A percentile compares a stretch with the other conserved stretches of the same genome.
These are phyloP conservation scores for Dactylellina cionopaga DNA, from an alignment of 2,329 filamentous ascomycete genomes.

Conservation along the genomic window DNA sequence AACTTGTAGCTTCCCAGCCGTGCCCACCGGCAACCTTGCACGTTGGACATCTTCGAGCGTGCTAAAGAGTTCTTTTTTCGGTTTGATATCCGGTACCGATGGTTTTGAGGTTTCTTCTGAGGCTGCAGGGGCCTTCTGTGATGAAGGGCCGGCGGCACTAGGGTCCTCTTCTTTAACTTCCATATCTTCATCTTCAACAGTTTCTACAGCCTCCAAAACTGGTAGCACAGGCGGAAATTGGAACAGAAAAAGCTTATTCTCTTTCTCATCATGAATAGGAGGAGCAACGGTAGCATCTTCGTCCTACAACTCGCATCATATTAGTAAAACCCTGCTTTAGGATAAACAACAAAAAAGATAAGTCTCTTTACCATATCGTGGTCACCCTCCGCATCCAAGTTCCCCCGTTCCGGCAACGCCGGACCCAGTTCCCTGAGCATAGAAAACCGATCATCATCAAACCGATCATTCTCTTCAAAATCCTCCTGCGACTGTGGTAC, in stretches of 20 bases:
- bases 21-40: slow-evolving; percentile 64
- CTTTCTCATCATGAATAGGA: slow-evolving; percentile 52
- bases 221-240: slow-evolving; percentile 57
- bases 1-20: slow-evolving; percentile 71
- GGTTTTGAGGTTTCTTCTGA: slow-evolving; percentile 24
- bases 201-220: slow-evolving; percentile 37
- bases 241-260: slow-evolving; percentile 57
- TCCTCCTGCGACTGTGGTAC: slow-evolving; percentile 53
- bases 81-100: neutral
- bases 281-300: slow-evolving; percentile 9
- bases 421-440: slow-evolving; percentile 45
- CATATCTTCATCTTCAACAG: slow-evolving; percentile 22
- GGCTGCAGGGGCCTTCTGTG: slow-evolving; percentile 17
- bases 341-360: neutral
- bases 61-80: slow-evolving; percentile 58
- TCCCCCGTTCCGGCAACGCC: slow-evolving; percentile 10
- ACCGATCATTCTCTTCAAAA: slow-evolving; percentile 55
- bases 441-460: slow-evolving; percentile 52
- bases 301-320: neutral
- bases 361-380: slow-evolving; percentile 51
- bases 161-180: slow-evolving; percentile 30
- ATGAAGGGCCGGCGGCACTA: slow-evolving; percentile 20
- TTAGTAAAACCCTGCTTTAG: slow-evolving; percentile 17
- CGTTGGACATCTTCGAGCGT: slow-evolving; percentile 58
- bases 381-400: slow-evolving; percentile 51